A percentile compares a stretch with the other conserved stretches of the same genome.
These are phyloP conservation scores for Penicillium sp. DNA, from an alignment of 2,329 filamentous ascomycete genomes.

Conservation along the genomic window DNA sequence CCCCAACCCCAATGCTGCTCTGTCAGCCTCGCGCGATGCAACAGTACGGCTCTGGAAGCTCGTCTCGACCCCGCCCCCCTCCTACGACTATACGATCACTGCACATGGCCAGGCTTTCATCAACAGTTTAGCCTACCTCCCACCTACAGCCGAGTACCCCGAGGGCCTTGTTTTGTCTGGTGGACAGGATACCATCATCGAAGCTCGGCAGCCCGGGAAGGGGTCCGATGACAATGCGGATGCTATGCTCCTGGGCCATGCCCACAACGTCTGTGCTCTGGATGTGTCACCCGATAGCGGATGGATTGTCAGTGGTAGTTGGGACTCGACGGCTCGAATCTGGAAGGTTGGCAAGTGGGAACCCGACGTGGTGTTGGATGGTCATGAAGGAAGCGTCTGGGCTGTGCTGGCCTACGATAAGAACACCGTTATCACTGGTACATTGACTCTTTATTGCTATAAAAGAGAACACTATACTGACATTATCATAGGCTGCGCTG, in stretches of 20 bases:
- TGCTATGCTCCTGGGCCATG: slow-evolving; percentile 78
- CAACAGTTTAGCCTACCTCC: slow-evolving; percentile 75
- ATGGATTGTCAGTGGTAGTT: slow-evolving; percentile 84
- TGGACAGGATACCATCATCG: slow-evolving; percentile 88
- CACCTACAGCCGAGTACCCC: slow-evolving; percentile 62
- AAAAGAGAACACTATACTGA: slow-evolving; percentile 12
- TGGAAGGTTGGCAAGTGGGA: slow-evolving; percentile 89
- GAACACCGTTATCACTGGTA: slow-evolving; percentile 71
- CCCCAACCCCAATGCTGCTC: slow-evolving; percentile 63
- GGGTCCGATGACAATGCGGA: slow-evolving; percentile 71
- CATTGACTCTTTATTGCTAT: slow-evolving; percentile 1
- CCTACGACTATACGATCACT: slow-evolving; percentile 72
- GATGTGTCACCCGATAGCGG: slow-evolving; percentile 68
- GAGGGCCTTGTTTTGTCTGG: slow-evolving; percentile 81
- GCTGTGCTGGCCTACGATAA: slow-evolving; percentile 80
- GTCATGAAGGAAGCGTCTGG: slow-evolving; percentile 83
- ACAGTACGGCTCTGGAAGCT: slow-evolving; percentile 84
- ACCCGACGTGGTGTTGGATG: slow-evolving; percentile 63
- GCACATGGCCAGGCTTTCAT: slow-evolving; percentile 80
- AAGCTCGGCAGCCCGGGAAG: slow-evolving; percentile 70
- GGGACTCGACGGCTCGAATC: slow-evolving; percentile 82
- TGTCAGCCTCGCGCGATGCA: slow-evolving; percentile 87
- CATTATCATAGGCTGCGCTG: slow-evolving; percentile 64
- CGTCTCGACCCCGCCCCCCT: slow-evolving; percentile 59
- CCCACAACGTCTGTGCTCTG: slow-evolving; percentile 80